Evolutionary conservation across 441 rosid species (phyloP).

Genomic region (Jatropha podagrica): DNA sequence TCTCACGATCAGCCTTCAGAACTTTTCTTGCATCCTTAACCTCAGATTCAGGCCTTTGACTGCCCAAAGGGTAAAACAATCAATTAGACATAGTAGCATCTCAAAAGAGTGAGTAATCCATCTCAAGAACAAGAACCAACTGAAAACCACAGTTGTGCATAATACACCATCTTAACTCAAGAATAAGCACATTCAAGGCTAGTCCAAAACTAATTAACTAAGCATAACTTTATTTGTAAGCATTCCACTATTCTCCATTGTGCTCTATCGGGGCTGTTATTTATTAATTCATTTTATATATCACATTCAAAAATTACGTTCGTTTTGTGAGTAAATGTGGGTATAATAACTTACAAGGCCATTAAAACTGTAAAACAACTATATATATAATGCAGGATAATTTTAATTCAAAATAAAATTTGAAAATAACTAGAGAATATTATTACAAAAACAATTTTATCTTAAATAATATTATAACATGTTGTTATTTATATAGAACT

Average conservation of each 20-base stretch:
- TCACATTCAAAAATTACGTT: background rate
- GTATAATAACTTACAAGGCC: background rate
- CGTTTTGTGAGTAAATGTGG: no score
- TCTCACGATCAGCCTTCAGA: conserved; percentile 89
- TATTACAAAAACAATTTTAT: no score
- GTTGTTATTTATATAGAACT: no score
- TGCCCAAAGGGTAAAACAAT: conserved; percentile 22
- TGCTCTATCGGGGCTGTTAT: background rate
- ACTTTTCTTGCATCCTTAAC: conserved; percentile 56
- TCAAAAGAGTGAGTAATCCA: background rate
- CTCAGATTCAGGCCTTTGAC: conserved; percentile 40
- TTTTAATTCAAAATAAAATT: no score
- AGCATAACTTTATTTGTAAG: background rate
- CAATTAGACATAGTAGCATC: background rate
- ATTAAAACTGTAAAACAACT: background rate
- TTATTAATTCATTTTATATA: background rate
- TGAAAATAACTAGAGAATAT: no score
- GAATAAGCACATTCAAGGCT: background rate
- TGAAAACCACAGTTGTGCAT: background rate
- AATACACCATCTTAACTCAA: no score
- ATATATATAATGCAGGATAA: no score
- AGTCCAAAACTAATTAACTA: background rate
- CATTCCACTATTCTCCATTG: background rate
- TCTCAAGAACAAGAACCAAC: background rate
- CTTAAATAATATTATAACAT: no score